phyloP scores from a whole-genome alignment of 495 filamentous ascomycete genomes.

The Talaromyces nanjingensis region DNA sequence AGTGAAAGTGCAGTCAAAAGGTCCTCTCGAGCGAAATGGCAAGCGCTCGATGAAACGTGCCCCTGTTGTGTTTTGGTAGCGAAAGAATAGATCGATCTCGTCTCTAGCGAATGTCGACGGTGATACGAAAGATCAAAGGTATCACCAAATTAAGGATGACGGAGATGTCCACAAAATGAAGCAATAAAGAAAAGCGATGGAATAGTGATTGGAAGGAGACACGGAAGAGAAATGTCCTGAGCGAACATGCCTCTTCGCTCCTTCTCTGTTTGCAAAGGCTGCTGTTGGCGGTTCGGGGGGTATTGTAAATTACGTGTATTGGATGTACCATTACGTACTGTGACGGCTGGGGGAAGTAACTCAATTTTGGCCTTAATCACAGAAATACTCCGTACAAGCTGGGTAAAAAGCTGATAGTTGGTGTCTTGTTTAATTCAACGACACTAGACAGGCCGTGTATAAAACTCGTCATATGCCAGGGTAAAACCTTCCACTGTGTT shows the following conservation, averaged over 20 bases:
- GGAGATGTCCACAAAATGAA: neutral
- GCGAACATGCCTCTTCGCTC: constrained; percentile 5
- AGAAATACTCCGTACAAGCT: neutral
- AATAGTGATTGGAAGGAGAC: neutral
- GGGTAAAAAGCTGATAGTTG: no score
- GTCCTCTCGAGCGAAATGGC: neutral
- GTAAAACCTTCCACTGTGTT: neutral
- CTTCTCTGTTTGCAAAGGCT: neutral
- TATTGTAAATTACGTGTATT: neutral
- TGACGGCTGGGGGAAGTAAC: neutral
- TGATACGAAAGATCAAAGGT: neutral
- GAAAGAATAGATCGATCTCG: neutral
- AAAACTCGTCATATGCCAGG: neutral
- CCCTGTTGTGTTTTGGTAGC: constrained; percentile 1
- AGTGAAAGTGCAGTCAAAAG: neutral
- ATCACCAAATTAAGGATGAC: constrained; percentile 1
- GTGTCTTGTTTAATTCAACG: no score
- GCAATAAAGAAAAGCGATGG: neutral
- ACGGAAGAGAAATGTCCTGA: neutral
- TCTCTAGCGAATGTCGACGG: constrained; percentile 7
- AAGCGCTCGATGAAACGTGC: neutral
- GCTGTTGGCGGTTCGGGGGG: neutral
- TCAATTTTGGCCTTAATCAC: neutral
- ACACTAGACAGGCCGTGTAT: neutral
- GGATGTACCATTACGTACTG: neutral